A percentile compares a stretch with the other conserved stretches of the same genome.
Conservation (phyloP, 352 stramenopile species). For the Globisporangium apiculatum region DNA sequence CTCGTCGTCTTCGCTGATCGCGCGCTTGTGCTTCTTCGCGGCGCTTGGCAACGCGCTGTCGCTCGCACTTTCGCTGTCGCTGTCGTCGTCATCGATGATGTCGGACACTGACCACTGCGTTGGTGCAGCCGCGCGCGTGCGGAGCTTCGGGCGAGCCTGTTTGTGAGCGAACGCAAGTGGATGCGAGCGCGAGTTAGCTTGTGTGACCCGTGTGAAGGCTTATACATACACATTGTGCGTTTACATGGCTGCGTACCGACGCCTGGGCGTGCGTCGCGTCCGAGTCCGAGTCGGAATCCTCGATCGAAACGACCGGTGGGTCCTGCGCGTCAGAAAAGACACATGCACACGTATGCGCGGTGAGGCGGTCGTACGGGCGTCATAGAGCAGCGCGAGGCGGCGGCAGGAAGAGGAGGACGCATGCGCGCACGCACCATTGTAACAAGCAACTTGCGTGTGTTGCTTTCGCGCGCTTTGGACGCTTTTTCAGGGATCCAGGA, state of each 20-base stretch:
- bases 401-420: too few relatives aligned
- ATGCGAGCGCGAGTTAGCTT: background rate
- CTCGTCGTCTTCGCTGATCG: constrained; percentile 10
- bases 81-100: constrained; percentile 34
- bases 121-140: constrained; percentile 9
- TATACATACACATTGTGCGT: background rate
- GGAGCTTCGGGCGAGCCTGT: constrained; percentile 22
- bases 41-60: constrained; percentile 8
- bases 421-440: too few relatives aligned
- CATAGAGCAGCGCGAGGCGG: too few relatives aligned
- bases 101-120: constrained; percentile 8
- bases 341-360: too few relatives aligned
- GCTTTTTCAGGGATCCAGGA: too few relatives aligned
- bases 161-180: too few relatives aligned
- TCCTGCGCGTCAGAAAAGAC: background rate
- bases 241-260: background rate
- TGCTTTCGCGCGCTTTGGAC: too few relatives aligned
- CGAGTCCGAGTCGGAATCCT: constrained; percentile 15
- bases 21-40: constrained; percentile 30
- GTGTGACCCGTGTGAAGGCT: background rate
- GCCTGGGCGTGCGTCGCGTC: background rate
- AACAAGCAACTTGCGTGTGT: too few relatives aligned
- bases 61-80: constrained; percentile 12
- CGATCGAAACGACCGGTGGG: constrained; percentile 3
- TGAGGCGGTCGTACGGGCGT: too few relatives aligned